Evolutionary conservation across 23 red algal genomes (phyloP).

Genomic region (Gracilaria domingensis): DNA sequence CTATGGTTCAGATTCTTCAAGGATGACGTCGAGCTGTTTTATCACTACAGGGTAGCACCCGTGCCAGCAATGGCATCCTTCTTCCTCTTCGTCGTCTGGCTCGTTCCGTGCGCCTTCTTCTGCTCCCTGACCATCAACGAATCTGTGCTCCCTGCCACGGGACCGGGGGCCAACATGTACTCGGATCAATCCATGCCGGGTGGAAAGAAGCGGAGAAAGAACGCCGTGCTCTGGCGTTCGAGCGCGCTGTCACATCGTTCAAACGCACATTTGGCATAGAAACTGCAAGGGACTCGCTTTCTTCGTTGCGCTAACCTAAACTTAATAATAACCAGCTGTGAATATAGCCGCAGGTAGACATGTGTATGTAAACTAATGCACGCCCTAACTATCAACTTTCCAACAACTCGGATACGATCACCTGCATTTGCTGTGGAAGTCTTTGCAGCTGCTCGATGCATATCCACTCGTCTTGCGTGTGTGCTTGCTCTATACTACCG

Average conservation of each 20-base stretch:
- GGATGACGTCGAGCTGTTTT: slow-evolving; percentile 77
- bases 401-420: slow-evolving; percentile 53
- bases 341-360: slow-evolving; percentile 8
- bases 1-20: slow-evolving; percentile 84
- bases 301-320: slow-evolving; percentile 8
- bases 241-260: slow-evolving; percentile 7
- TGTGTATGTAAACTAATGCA: slow-evolving; percentile 17
- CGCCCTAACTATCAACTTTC: slow-evolving; percentile 1
- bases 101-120: slow-evolving; percentile 90
- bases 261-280: slow-evolving; percentile 47
- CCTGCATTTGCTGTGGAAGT: slow-evolving; percentile 27
- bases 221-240: slow-evolving; percentile 37
- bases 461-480: slow-evolving; percentile 61
- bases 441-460: slow-evolving; percentile 28
- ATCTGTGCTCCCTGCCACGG: slow-evolving; percentile 79
- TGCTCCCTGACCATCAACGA: slow-evolving; percentile 89
- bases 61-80: slow-evolving; percentile 81
- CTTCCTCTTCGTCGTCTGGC: slow-evolving; percentile 88
- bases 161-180: background rate
- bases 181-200: slow-evolving; percentile 7
- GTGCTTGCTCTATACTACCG: slow-evolving; percentile 66
- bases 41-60: slow-evolving; percentile 79
- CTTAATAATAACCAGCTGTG: background rate
- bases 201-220: slow-evolving; percentile 40
- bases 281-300: slow-evolving; percentile 11